Base-by-base conservation (phyloP, 768 basidiomycete species). In the Tylopilus felleus region DNA sequence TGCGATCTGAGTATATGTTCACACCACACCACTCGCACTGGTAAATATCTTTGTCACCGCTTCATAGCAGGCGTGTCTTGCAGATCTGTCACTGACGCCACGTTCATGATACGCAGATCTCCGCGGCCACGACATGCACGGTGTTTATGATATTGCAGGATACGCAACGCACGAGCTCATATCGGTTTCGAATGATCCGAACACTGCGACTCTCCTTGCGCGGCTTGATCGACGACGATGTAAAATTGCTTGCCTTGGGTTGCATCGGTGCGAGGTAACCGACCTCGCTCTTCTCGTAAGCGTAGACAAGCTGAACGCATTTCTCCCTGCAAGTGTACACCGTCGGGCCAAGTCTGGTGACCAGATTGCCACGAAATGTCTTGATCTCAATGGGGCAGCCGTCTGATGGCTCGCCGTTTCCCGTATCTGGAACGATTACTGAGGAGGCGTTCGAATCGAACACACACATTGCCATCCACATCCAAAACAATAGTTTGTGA, bases 191-290 rank as follows among this genome's bases (percentile, higher is more conserved):
- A 51, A 38, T 2, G 52, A 65, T 7, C 47, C 44, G 0, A 19
- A 65, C 28, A 48, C 54, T 0, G 29, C 29, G 29, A 12, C 29
- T 29, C 12, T 29, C 29, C 29, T 29, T 12, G 29, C 29, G 29
- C 29, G 8, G 29, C 49, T 68, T 2, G 66, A 68, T 40, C 59
- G 47, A 33, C 67, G 68, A n/a, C 66, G 66, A 46, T 59, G 66
- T 29, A 73, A 73, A 47, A 67, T n/a, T 73, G 25, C 74, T 74
- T 47, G 63, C 72, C 8, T 67, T 73, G 45, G 73, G 67, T 6
- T 70, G 65, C 3, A 61, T 71, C 36, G 53, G 12, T 73, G 70
- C 49, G 73, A 73, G 70, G 72, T 73, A 36, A 8, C 14, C 9
- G 51, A 29, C 14, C 13, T 29, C 13, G 2, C 22, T 28, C 21